These are phyloP conservation scores for Metschnikowia shivogae DNA, from an alignment of 805 yeast species.

Conservation along the genomic window DNA sequence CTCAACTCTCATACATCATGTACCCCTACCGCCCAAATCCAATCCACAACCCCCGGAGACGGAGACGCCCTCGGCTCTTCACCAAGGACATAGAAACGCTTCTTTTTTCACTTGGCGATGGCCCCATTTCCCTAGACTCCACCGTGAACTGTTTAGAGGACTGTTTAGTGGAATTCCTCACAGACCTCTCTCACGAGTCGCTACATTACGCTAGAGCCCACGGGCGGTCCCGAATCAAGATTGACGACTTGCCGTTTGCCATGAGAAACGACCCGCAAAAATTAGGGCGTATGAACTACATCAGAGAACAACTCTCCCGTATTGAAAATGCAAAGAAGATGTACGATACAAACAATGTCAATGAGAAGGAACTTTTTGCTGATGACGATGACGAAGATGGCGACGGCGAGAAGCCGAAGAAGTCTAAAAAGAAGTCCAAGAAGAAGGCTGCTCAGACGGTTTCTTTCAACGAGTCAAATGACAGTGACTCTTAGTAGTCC, in stretches of 20 bases:
- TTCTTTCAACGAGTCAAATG: slow-evolving; percentile 15
- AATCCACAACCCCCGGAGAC: slow-evolving; percentile 10
- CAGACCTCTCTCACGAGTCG: slow-evolving; percentile 32
- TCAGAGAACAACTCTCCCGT: slow-evolving; percentile 33
- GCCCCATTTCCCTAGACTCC: slow-evolving; percentile 35
- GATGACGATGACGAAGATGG: slow-evolving; percentile 20
- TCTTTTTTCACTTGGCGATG: slow-evolving; percentile 40
- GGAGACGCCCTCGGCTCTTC: slow-evolving; percentile 35
- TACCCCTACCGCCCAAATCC: slow-evolving; percentile 11
- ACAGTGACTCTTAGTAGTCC: slow-evolving; percentile 9
- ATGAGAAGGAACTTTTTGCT: slow-evolving; percentile 14
- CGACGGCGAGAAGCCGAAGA: slow-evolving; percentile 12
- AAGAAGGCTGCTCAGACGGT: slow-evolving; percentile 10
- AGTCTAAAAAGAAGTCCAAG: slow-evolving; percentile 7
- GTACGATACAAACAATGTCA: slow-evolving; percentile 31
- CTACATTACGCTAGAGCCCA: slow-evolving; percentile 34
- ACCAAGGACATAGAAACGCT: slow-evolving; percentile 40
- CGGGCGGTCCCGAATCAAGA: slow-evolving; percentile 36
- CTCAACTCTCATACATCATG: slow-evolving; percentile 1
- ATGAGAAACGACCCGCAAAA: slow-evolving; percentile 40
- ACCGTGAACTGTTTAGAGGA: slow-evolving; percentile 40
- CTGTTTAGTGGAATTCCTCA: slow-evolving; percentile 32
- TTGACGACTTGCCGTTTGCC: slow-evolving; percentile 41
- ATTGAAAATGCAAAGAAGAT: slow-evolving; percentile 40
- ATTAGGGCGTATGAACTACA: slow-evolving; percentile 38